These are phyloP conservation scores for Domatiomyces globalis DNA, from an alignment of 2,329 filamentous ascomycete genomes.

Conservation along the genomic window DNA sequence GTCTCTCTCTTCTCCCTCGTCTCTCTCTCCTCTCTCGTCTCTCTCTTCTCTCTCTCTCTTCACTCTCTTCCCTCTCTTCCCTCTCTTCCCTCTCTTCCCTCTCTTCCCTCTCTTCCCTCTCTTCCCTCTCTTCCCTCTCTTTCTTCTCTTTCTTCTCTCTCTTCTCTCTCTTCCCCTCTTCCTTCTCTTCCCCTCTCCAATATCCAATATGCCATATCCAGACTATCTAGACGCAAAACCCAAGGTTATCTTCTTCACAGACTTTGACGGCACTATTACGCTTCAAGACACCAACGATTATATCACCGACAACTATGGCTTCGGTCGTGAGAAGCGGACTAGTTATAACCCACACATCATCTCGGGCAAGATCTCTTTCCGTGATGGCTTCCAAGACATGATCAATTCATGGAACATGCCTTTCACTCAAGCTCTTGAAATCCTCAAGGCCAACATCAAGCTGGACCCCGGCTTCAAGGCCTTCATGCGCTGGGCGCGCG, in stretches of 20 bases:
- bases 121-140: too few species aligned
- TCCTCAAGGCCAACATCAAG: constrained; percentile 66
- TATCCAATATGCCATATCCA: constrained; percentile 3
- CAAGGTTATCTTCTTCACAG: constrained; percentile 94
- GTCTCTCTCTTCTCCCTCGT: too few species aligned
- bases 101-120: too few species aligned
- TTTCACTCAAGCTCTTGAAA: constrained; percentile 66
- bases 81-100: too few species aligned
- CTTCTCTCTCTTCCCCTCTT: too few species aligned
- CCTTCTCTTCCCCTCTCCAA: background rate
- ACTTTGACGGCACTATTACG: constrained; percentile 96
- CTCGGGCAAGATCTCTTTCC: constrained; percentile 36
- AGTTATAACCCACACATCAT: constrained; percentile 67
- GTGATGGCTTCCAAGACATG: constrained; percentile 76
- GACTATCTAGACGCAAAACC: constrained; percentile 42
- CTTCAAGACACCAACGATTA: constrained; percentile 56
- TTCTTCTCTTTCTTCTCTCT: too few species aligned
- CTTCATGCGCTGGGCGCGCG: constrained; percentile 71
- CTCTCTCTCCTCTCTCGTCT: too few species aligned
- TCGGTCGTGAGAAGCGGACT: constrained; percentile 55
- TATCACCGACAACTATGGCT: constrained; percentile 82
- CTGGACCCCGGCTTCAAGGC: constrained; percentile 78
- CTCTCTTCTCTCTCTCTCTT: too few species aligned
- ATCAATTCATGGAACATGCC: constrained; percentile 72
- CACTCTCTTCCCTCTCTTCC: too few species aligned